These are phyloP conservation scores for Rhamnella rubrinervis DNA, from an alignment of 331 rosid species.

Conservation along the genomic window DNA sequence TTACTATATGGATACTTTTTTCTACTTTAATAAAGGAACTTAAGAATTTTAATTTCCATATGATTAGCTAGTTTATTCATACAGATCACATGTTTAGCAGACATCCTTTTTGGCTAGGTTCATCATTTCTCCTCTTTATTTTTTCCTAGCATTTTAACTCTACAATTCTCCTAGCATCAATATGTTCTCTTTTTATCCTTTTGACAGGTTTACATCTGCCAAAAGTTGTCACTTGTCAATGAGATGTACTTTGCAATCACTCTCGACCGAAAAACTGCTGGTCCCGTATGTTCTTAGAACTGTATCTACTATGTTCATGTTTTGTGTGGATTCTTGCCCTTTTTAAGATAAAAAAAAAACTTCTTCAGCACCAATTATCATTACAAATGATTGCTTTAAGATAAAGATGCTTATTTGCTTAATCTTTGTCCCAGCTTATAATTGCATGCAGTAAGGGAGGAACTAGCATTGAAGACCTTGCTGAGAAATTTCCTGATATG, in stretches of 20 bases:
- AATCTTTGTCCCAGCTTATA: constrained; percentile 55
- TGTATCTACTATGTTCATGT: constrained; percentile 13
- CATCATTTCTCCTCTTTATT: background rate
- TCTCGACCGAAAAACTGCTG: constrained; percentile 87
- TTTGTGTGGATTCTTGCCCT: constrained; percentile 12
- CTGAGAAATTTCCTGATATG: constrained; percentile 94
- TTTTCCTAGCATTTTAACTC: background rate
- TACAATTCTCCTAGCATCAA: background rate
- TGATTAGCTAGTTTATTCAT: background rate
- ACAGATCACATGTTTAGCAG: background rate
- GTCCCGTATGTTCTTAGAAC: constrained; percentile 74
- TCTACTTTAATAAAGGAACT: background rate
- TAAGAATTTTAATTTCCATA: background rate
- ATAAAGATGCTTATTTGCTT: constrained; percentile 17
- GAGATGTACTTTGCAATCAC: constrained; percentile 99
- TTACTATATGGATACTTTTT: background rate
- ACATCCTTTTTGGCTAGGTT: background rate
- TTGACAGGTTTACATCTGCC: constrained; percentile 79
- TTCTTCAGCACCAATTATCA: background rate
- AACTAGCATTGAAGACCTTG: constrained; percentile 98
- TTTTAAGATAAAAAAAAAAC: constrained; percentile 1
- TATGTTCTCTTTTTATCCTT: constrained; percentile 28
- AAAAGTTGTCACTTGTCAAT: constrained; percentile 83
- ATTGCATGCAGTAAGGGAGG: constrained; percentile 98
- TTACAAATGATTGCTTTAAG: background rate